Conservation (phyloP, 2,329 filamentous ascomycete species). For the Scedosporium aurantiacum region DNA sequence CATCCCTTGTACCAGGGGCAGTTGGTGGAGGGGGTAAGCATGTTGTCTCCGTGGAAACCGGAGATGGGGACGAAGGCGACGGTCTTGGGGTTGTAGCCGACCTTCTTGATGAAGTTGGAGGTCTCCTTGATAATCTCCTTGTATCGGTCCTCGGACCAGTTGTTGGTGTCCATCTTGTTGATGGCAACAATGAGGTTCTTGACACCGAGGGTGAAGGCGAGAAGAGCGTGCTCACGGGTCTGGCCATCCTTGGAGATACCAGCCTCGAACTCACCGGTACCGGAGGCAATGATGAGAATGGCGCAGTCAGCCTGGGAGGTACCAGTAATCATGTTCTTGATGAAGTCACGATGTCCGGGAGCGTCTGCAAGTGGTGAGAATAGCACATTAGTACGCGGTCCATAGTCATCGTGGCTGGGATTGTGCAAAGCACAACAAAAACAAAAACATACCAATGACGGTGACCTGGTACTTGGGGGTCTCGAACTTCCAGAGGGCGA, state of each 20-base stretch:
- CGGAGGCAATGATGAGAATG: constrained; percentile 98
- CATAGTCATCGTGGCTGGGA: background rate
- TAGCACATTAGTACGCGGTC: constrained; percentile 1
- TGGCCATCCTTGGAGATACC: constrained; percentile 99
- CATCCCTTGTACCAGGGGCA: constrained; percentile 99
- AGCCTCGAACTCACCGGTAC: constrained; percentile 99
- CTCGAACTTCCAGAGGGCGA: constrained; percentile 99
- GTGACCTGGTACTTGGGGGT: constrained; percentile 96
- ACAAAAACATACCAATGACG: constrained; percentile 68
- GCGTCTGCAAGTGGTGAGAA: constrained; percentile 49
- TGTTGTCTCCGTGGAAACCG: constrained; percentile 99
- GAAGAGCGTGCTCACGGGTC: constrained; percentile 99
- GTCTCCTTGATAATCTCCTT: constrained; percentile 99
- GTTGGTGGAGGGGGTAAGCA: constrained; percentile 82
- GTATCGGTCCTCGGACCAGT: constrained; percentile 95
- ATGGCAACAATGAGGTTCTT: constrained; percentile 99
- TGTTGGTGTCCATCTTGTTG: constrained; percentile 99
- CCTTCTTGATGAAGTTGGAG: constrained; percentile 99
- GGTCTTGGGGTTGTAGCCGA: constrained; percentile 99
- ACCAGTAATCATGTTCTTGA: constrained; percentile 99
- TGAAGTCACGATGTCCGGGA: constrained; percentile 99
- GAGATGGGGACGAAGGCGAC: constrained; percentile 99
- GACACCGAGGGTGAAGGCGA: constrained; percentile 99
- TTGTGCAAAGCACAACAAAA: background rate
- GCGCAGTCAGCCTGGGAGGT: constrained; percentile 99